A percentile compares a stretch with the other conserved stretches of the same genome.
These are phyloP conservation scores for Gaultheria prostrata DNA, from an alignment of 148 eudicot species.

Conservation along the genomic window DNA sequence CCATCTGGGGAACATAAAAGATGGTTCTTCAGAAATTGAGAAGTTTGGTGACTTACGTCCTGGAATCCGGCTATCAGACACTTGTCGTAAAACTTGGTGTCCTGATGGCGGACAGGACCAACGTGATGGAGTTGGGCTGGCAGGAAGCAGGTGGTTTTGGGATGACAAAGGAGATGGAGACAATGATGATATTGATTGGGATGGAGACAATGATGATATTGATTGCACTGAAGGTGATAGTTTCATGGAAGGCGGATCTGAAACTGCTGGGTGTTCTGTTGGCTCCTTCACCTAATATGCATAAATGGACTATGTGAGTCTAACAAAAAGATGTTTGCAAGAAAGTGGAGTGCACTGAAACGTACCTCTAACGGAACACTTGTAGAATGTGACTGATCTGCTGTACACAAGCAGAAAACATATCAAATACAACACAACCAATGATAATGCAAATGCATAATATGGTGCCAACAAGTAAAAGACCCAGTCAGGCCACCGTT, in stretches of 20 bases:
- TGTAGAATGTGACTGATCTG: slow-evolving; percentile 32
- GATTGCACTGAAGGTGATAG: slow-evolving; percentile 60
- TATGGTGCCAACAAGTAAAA: neutral
- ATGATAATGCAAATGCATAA: slow-evolving; percentile 5
- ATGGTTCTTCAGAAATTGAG: slow-evolving; percentile 53
- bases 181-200: slow-evolving; percentile 63
- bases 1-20: slow-evolving; percentile 40
- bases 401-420: slow-evolving; percentile 14
- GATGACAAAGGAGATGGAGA: slow-evolving; percentile 61
- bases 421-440: slow-evolving; percentile 10
- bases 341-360: neutral
- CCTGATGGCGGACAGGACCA: slow-evolving; percentile 56
- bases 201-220: slow-evolving; percentile 49
- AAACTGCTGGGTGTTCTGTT: slow-evolving; percentile 44
- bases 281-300: slow-evolving; percentile 52
- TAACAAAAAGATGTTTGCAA: neutral
- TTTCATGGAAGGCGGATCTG: slow-evolving; percentile 49
- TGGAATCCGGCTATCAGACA: slow-evolving; percentile 61
- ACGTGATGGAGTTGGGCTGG: slow-evolving; percentile 53
- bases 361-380: slow-evolving; percentile 35
- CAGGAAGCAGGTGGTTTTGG: slow-evolving; percentile 50
- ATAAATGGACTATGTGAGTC: neutral
- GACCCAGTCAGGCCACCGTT: neutral
- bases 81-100: slow-evolving; percentile 43
- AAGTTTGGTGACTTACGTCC: slow-evolving; percentile 64